phyloP scores from a whole-genome alignment of 257 asterid genomes.

The Lavandula angustifolia region DNA sequence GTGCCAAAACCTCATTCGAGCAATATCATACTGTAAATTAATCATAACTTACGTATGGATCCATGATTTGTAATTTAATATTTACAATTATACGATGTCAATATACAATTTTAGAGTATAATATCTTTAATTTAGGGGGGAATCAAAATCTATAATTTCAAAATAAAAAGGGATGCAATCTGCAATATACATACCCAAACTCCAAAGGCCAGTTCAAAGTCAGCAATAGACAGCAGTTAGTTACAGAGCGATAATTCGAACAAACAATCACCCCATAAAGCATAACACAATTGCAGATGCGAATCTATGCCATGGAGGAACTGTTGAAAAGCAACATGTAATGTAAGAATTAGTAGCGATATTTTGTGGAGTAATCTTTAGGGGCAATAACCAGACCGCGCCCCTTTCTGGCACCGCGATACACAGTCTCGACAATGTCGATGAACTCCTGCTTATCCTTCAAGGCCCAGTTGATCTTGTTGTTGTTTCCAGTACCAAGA shows the following conservation, averaged over 20 bases:
- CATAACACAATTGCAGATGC: not conserved
- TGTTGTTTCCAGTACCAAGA: conserved; percentile 95
- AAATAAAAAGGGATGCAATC: not conserved
- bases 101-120: no score
- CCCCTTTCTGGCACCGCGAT: conserved; percentile 95
- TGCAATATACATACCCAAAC: no score
- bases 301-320: not conserved
- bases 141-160: no score
- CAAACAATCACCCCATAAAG: conserved; percentile 12
- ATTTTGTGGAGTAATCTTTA: conserved; percentile 96
- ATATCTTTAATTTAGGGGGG: no score
- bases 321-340: not conserved
- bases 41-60: no score
- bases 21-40: no score
- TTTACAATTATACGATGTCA: no score
- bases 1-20: no score
- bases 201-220: not conserved
- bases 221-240: not conserved
- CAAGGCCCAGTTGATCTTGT: conserved; percentile 96
- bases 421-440: conserved; percentile 92
- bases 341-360: conserved; percentile 52
- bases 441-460: conserved; percentile 97
- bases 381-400: conserved; percentile 99
- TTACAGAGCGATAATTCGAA: not conserved
- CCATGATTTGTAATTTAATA: no score